A percentile compares a stretch with the other conserved stretches of the same genome.
Evolutionary conservation across 805 yeast genomes (phyloP).

Genomic region (Dipodascus geniculatus): DNA sequence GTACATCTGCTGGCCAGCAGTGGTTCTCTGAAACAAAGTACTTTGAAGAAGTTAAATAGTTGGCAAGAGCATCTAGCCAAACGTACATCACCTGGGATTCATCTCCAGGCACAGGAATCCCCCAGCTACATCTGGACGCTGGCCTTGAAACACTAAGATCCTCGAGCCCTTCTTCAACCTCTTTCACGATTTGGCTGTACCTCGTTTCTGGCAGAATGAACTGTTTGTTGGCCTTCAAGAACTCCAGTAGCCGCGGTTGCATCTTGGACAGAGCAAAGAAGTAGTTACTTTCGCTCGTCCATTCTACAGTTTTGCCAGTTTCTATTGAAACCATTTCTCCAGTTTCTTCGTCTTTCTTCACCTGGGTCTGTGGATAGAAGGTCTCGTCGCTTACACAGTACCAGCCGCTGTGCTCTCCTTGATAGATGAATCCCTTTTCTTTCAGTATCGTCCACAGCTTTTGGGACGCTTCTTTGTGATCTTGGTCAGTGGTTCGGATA

Average conservation of each 20-base stretch:
- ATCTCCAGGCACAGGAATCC: slow-evolving; percentile 78
- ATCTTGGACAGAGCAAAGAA: slow-evolving; percentile 67
- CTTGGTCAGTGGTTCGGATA: slow-evolving; percentile 80
- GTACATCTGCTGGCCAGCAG: slow-evolving; percentile 56
- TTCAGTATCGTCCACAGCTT: slow-evolving; percentile 56
- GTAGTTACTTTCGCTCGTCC: slow-evolving; percentile 73
- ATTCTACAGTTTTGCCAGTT: slow-evolving; percentile 62
- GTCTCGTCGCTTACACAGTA: slow-evolving; percentile 91
- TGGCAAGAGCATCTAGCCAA: slow-evolving; percentile 92
- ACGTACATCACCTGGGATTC: slow-evolving; percentile 73
- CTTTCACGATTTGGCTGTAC: slow-evolving; percentile 42
- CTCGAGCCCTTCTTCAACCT: slow-evolving; percentile 36
- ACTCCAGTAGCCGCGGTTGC: slow-evolving; percentile 39
- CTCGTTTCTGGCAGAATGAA: slow-evolving; percentile 60
- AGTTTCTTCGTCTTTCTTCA: slow-evolving; percentile 27
- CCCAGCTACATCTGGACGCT: slow-evolving; percentile 68
- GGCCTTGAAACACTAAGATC: slow-evolving; percentile 91
- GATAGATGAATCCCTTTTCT: slow-evolving; percentile 56
- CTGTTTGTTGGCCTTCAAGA: slow-evolving; percentile 36
- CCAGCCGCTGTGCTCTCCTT: slow-evolving; percentile 88
- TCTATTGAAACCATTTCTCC: slow-evolving; percentile 36
- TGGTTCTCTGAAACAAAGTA: slow-evolving; percentile 23
- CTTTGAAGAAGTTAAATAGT: slow-evolving; percentile 67
- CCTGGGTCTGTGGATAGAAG: slow-evolving; percentile 76
- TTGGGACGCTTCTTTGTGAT: slow-evolving; percentile 56